A percentile compares a stretch with the other conserved stretches of the same genome.
Conservation (phyloP, 2,329 filamentous ascomycete species). For the Aspergillus tubingensis region DNA sequence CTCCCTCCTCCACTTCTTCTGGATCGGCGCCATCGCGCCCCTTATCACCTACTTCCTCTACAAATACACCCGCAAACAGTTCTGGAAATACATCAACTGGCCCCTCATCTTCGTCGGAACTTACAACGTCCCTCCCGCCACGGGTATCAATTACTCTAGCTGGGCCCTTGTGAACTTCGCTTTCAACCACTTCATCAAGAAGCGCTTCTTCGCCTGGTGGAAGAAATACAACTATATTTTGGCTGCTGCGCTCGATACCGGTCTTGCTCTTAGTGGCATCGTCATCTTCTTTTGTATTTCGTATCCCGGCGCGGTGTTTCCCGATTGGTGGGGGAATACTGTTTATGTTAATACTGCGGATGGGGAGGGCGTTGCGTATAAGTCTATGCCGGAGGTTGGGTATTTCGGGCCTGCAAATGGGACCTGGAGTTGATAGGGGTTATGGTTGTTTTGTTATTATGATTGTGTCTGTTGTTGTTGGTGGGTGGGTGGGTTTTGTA, state of each 20-base stretch:
- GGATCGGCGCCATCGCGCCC: slow-evolving; percentile 45
- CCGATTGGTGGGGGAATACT: slow-evolving; percentile 38
- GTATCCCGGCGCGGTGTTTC: slow-evolving; percentile 33
- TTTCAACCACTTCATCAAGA: slow-evolving; percentile 75
- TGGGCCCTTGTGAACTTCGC: slow-evolving; percentile 56
- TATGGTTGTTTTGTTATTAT: neutral
- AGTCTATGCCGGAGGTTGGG: slow-evolving; percentile 28
- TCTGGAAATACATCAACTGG: slow-evolving; percentile 40
- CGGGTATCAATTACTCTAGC: slow-evolving; percentile 40
- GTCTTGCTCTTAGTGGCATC: slow-evolving; percentile 35
- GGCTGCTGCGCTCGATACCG: slow-evolving; percentile 43
- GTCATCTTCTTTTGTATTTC: slow-evolving; percentile 40
- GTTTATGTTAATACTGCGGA: slow-evolving; percentile 37
- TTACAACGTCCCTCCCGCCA: slow-evolving; percentile 32
- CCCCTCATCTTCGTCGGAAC: slow-evolving; percentile 35
- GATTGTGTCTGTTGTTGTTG: neutral
- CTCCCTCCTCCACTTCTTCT: slow-evolving; percentile 54
- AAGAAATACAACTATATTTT: slow-evolving; percentile 49
- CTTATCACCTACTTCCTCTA: slow-evolving; percentile 27
- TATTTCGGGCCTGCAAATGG: slow-evolving; percentile 37
- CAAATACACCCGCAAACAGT: slow-evolving; percentile 30
- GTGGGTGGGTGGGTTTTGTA: neutral
- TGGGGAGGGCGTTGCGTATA: slow-evolving; percentile 31
- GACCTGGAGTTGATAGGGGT: slow-evolving; percentile 25
- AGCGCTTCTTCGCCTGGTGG: slow-evolving; percentile 44